Conservation (phyloP, 148 eudicot genomes). For the Silene conica region DNA sequence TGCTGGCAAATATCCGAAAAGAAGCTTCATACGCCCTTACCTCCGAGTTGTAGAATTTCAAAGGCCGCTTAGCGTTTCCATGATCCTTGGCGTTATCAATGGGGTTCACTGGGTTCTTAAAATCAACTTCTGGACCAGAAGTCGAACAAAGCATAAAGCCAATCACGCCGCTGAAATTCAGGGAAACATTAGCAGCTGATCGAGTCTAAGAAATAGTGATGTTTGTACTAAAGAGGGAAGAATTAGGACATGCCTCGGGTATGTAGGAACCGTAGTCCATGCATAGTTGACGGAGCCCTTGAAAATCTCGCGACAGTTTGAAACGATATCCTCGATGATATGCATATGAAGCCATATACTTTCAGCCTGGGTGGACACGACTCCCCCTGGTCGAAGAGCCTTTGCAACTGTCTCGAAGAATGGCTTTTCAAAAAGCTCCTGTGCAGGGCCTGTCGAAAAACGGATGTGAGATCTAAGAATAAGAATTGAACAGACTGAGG, state of each 20-base stretch:
- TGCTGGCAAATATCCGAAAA: neutral
- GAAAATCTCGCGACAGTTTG: conserved; percentile 78
- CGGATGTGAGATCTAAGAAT: neutral
- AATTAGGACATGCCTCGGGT: conserved; percentile 57
- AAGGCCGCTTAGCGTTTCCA: conserved; percentile 47
- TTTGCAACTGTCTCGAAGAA: conserved; percentile 79
- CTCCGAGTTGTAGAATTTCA: conserved; percentile 92
- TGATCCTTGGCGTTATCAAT: conserved; percentile 52
- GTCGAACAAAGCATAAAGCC: conserved; percentile 98
- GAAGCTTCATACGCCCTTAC: conserved; percentile 28
- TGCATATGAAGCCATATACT: conserved; percentile 99
- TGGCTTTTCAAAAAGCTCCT: conserved; percentile 93
- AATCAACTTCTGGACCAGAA: conserved; percentile 83
- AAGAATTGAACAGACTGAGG: neutral
- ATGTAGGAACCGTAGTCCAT: conserved; percentile 98
- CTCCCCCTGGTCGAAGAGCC: conserved; percentile 98
- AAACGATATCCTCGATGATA: conserved; percentile 88
- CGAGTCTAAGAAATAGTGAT: neutral
- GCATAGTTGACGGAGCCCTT: conserved; percentile 97
- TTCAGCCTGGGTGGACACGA: conserved; percentile 93
- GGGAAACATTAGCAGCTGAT: no score
- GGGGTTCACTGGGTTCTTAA: conserved; percentile 80
- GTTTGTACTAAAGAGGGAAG: neutral
- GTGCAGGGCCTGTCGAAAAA: conserved; percentile 69
- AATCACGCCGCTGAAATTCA: conserved; percentile 91